phyloP scores from a whole-genome alignment of 176 grass and related monocot genomes.

The Pontederia paniculata region DNA sequence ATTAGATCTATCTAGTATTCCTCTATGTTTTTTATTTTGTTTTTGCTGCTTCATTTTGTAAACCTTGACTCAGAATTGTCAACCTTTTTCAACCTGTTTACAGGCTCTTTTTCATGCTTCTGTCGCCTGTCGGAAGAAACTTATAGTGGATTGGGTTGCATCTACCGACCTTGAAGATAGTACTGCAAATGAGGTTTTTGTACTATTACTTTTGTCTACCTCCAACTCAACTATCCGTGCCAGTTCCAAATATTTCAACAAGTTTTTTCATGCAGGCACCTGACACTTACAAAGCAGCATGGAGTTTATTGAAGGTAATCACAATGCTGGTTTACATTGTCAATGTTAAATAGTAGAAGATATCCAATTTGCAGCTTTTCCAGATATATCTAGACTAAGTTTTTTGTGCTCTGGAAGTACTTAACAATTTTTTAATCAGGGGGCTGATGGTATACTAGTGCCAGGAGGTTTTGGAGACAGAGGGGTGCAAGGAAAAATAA shows the following conservation, averaged over 20 bases:
- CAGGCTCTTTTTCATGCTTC: conserved; percentile 48
- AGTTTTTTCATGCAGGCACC: conserved; percentile 43
- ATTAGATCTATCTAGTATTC: conserved; percentile 8
- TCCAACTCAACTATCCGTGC: not conserved
- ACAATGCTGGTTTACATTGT: conserved; percentile 1
- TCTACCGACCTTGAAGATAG: conserved; percentile 35
- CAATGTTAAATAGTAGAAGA: not conserved
- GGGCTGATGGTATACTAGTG: conserved; percentile 76
- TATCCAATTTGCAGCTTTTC: conserved; percentile 1
- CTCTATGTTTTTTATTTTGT: not conserved
- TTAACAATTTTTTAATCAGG: conserved; percentile 31
- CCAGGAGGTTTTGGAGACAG: conserved; percentile 93
- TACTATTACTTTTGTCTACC: not conserved
- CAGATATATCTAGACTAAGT: not conserved
- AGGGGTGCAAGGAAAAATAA: conserved; percentile 87
- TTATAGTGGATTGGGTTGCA: conserved; percentile 33
- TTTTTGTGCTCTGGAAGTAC: not conserved
- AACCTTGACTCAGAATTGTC: conserved; percentile 26
- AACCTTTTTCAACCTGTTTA: conserved; percentile 36
- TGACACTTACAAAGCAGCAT: conserved; percentile 65
- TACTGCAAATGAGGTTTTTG: conserved; percentile 55
- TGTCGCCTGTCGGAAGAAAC: conserved; percentile 34
- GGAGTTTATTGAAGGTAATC: conserved; percentile 80
- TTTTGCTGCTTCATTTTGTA: conserved; percentile 18
- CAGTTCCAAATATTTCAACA: conserved; percentile 5